Evolutionary conservation across 1,284 basidiomycete genomes (phyloP), one percentile per base, ranked within the genome.

Genomic region (Ganoderma sinense): DNA sequence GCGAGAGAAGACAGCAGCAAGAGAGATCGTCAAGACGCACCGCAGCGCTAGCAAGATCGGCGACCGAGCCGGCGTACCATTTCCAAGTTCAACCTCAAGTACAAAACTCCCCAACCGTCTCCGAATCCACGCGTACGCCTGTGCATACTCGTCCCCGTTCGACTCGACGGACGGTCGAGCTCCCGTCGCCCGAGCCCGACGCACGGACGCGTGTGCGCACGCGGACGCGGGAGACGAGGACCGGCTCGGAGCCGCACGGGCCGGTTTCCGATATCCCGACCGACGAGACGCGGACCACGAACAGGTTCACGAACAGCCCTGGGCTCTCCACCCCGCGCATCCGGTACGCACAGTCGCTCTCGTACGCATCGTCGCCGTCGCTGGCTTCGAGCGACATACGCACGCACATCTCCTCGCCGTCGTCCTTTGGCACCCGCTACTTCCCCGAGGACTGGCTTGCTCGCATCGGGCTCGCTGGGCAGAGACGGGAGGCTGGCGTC

Each of bases 331-430:
- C 60, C 7, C 68, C 65, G 26, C 56, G 65, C 5, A 8, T 8
- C 36, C 36, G 36, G 36, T 65, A 68, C 61, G 60, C 62, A 13
- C 72, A 71, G 51, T 69, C 72, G 59, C 59, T 71, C 55, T 68
- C 69, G 36, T 73, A 71, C 62, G 63, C 63, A 33, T 68, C 53
- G 18, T 64, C 68, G 48, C 61, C 71, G 41, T 64, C 67, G 29
- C 64, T 74, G n/a, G 51, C 70, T 41, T 59, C 69, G 23, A 68
- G 69, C 41, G 69, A 73, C 61, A 14, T 61, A n/a, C 51, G 67
- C 53, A 68, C 63, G 51, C 68, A 71, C 45, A 29, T 73, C 4
- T 73, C 72, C 23, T 64, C 58, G 20, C 72, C 72, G 16, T 69
- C 70, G 36, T 65, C 69, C 29, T 39, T 65, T 36, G 56, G 43